A percentile compares a stretch with the other conserved stretches of the same genome.
Evolutionary conservation across 805 yeast species (phyloP).

Genomic region (Wickerhamomyces mucosus): DNA sequence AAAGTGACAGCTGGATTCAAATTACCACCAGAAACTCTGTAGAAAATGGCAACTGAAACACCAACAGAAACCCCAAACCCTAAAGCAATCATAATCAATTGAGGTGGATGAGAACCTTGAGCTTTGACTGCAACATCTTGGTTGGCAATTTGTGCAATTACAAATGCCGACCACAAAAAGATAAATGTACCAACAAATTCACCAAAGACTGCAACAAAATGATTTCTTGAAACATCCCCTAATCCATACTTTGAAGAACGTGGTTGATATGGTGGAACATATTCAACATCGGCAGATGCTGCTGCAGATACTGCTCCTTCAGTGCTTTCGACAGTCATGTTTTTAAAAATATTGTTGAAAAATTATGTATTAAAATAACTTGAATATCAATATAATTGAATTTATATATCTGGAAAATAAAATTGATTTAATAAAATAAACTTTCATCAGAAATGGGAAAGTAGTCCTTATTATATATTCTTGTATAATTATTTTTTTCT

Average conservation of each 20-base stretch:
- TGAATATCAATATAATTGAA: background rate
- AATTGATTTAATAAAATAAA: too few species aligned
- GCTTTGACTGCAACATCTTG: constrained; percentile 30
- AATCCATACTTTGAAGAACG: constrained; percentile 29
- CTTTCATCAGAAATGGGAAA: too few species aligned
- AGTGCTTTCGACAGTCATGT: constrained; percentile 9
- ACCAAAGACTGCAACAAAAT: constrained; percentile 59
- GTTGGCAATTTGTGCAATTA: constrained; percentile 80
- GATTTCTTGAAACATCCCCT: constrained; percentile 42
- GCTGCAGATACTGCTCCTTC: too few species aligned
- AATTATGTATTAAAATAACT: background rate
- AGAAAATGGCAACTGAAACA: constrained; percentile 60
- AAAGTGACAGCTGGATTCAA: constrained; percentile 85
- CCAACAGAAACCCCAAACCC: constrained; percentile 85
- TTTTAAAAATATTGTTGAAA: background rate
- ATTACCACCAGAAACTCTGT: constrained; percentile 81
- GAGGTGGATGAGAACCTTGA: constrained; percentile 49
- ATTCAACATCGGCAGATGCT: constrained; percentile 28
- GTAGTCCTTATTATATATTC: too few species aligned
- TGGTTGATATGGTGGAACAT: constrained; percentile 29
- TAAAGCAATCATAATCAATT: constrained; percentile 68
- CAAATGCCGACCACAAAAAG: constrained; percentile 73
- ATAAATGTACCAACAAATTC: constrained; percentile 83
- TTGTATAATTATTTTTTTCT: too few species aligned
- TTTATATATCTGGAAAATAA: background rate